Percentiles rank a stretch among this genome's conserved stretches.
Evolutionary conservation across 495 filamentous ascomycete species (phyloP).

Genomic region (Melanomma pulvis-pyrius): DNA sequence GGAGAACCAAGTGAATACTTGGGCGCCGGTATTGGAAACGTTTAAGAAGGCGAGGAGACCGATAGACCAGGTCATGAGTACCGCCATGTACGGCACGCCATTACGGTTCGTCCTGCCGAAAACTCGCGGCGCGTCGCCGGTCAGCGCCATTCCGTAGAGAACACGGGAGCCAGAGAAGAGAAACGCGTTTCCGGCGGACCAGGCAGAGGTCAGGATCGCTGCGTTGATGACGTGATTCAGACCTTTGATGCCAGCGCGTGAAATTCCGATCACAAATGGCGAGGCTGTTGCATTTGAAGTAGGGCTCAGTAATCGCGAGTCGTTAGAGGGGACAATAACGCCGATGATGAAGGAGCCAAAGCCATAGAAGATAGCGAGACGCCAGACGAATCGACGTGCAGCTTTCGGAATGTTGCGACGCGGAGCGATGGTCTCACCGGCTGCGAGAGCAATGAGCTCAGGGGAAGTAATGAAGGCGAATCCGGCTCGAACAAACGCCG

Average conservation of each 20-base stretch:
- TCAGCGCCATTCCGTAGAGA: slow-evolving; percentile 32
- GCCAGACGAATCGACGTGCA: slow-evolving; percentile 28
- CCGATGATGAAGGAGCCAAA: slow-evolving; percentile 36
- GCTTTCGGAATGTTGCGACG: slow-evolving; percentile 35
- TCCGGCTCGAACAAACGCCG: slow-evolving; percentile 20
- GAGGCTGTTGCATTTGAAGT: slow-evolving; percentile 29
- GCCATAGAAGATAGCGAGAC: slow-evolving; percentile 32
- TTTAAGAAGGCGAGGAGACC: slow-evolving; percentile 32
- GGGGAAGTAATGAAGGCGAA: slow-evolving; percentile 32
- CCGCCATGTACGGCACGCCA: slow-evolving; percentile 32
- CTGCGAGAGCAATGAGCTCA: slow-evolving; percentile 31
- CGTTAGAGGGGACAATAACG: slow-evolving; percentile 25
- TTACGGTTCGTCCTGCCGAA: slow-evolving; percentile 29
- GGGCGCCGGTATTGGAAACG: slow-evolving; percentile 29
- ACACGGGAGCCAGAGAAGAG: slow-evolving; percentile 33
- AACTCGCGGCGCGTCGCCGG: slow-evolving; percentile 32
- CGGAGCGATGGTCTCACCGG: slow-evolving; percentile 29
- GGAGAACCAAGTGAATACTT: slow-evolving; percentile 38
- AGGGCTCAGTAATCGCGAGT: slow-evolving; percentile 12
- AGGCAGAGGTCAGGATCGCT: slow-evolving; percentile 33
- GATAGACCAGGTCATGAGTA: slow-evolving; percentile 31
- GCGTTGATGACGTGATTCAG: slow-evolving; percentile 36
- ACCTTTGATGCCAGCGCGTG: slow-evolving; percentile 24
- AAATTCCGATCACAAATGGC: slow-evolving; percentile 34
- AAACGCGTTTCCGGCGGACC: slow-evolving; percentile 37